Percentiles rank a stretch among this genome's conserved stretches.
Conservation (phyloP, 2,329 filamentous ascomycete genomes). For the Calonectria leucothoes region DNA sequence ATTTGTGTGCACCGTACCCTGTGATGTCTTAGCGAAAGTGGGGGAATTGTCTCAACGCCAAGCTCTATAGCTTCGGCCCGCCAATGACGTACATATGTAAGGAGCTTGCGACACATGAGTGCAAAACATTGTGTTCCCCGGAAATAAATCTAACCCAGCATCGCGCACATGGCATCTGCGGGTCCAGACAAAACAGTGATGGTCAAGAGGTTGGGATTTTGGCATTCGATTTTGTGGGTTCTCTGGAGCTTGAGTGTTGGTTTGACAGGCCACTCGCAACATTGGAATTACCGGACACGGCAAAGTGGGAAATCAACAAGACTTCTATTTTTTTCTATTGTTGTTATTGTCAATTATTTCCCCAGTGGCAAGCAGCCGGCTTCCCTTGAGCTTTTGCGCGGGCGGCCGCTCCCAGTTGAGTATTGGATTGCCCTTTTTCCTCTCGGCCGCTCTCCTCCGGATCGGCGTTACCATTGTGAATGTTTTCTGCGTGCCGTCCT, state of each 20-base stretch:
- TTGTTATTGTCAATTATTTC: constrained; percentile 11
- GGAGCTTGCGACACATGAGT: not conserved
- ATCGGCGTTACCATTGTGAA: constrained; percentile 8
- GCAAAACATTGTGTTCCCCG: not conserved
- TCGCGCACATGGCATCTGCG: not conserved
- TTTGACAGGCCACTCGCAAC: not conserved
- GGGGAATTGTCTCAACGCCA: not conserved
- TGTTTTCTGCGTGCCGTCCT: not conserved
- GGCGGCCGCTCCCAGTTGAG: constrained; percentile 30
- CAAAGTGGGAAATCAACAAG: not conserved
- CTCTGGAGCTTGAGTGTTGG: not conserved
- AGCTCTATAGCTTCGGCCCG: constrained; percentile 12
- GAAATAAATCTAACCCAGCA: not conserved
- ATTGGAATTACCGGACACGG: not conserved
- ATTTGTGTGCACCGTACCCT: constrained; percentile 1
- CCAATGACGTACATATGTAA: not conserved
- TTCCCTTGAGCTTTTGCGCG: constrained; percentile 6
- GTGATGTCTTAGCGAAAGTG: constrained; percentile 1
- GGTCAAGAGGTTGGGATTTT: not conserved
- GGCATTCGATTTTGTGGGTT: constrained; percentile 3
- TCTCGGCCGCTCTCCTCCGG: not conserved
- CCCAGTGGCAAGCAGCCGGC: constrained; percentile 19
- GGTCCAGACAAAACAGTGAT: not conserved
- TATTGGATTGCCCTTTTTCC: constrained; percentile 21
- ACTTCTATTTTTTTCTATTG: constrained; percentile 3